Conservation (phyloP, 768 basidiomycete genomes). For the Suillus occidentalis region DNA sequence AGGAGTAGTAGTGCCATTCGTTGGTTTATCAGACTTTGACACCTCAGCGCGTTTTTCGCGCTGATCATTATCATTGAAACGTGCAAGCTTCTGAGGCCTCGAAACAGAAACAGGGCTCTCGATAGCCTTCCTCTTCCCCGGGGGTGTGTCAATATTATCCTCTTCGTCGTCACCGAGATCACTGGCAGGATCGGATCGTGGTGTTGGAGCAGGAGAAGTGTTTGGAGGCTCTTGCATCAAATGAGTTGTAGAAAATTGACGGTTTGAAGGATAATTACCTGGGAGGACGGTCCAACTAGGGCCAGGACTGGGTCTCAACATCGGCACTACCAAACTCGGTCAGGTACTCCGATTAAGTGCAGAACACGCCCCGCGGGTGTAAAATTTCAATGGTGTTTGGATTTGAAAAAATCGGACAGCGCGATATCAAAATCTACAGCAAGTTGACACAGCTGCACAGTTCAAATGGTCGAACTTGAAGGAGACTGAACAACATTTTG, state of each 20-base stretch:
- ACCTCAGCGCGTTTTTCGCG: background rate
- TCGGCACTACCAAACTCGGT: constrained; percentile 1
- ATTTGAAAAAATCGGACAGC: background rate
- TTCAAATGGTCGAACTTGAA: background rate
- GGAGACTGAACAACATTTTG: constrained; percentile 1
- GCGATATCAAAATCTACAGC: background rate
- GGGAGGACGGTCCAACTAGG: constrained; percentile 29
- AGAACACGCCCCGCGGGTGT: background rate
- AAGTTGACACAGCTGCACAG: background rate
- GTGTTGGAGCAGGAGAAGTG: constrained; percentile 18
- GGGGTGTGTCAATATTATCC: constrained; percentile 15
- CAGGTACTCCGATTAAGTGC: background rate
- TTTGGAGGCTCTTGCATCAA: constrained; percentile 21
- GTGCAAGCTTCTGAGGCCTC: constrained; percentile 20
- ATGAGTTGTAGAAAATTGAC: background rate
- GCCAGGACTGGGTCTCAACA: constrained; percentile 18
- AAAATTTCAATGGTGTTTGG: background rate
- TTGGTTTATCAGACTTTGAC: background rate
- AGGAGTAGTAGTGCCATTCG: constrained; percentile 7
- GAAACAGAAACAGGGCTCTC: constrained; percentile 9
- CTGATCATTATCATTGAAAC: constrained; percentile 15
- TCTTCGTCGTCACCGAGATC: constrained; percentile 23
- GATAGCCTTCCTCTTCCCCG: constrained; percentile 29
- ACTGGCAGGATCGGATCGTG: constrained; percentile 17
- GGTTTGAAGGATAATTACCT: constrained; percentile 14